phyloP scores from a whole-genome alignment of 768 basidiomycete species.

The Leccinum aurantiacum region DNA sequence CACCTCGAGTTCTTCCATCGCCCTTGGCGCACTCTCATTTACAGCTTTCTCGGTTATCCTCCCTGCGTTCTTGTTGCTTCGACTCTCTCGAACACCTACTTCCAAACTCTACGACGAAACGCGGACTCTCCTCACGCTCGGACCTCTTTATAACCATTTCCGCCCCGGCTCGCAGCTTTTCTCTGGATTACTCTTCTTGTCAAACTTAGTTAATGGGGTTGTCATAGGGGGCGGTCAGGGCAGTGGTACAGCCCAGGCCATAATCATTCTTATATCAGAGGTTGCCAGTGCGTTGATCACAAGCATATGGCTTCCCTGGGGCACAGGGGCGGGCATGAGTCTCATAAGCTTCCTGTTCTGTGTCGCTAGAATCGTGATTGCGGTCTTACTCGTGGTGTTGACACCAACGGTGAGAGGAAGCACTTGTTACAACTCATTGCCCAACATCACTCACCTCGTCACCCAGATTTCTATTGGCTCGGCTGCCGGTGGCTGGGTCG shows the following conservation, averaged over 20 bases:
- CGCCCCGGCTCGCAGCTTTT: conserved; percentile 90
- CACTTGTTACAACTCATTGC: not conserved
- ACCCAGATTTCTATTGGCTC: conserved; percentile 78
- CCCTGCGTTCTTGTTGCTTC: conserved; percentile 71
- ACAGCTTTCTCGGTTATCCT: conserved; percentile 73
- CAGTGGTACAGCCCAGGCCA: conserved; percentile 88
- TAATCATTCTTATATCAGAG: conserved; percentile 87
- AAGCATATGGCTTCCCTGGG: conserved; percentile 96
- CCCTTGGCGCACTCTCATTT: conserved; percentile 82
- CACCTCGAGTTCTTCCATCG: conserved; percentile 57
- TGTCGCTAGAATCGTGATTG: conserved; percentile 85
- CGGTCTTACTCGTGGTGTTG: conserved; percentile 87
- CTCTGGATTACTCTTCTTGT: conserved; percentile 74
- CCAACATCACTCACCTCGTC: conserved; percentile 13
- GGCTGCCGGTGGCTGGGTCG: conserved; percentile 87
- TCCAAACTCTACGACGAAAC: conserved; percentile 95
- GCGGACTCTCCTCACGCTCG: conserved; percentile 83
- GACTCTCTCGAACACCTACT: conserved; percentile 78
- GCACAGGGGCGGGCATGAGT: conserved; percentile 95
- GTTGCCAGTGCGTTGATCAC: conserved; percentile 85
- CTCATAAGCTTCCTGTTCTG: conserved; percentile 92
- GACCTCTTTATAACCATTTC: conserved; percentile 94
- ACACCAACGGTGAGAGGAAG: conserved; percentile 71
- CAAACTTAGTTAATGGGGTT: conserved; percentile 79
- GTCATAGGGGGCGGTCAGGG: conserved; percentile 88